Conservation (phyloP, 2,329 filamentous ascomycete genomes). For the Paraphoma sp. region DNA sequence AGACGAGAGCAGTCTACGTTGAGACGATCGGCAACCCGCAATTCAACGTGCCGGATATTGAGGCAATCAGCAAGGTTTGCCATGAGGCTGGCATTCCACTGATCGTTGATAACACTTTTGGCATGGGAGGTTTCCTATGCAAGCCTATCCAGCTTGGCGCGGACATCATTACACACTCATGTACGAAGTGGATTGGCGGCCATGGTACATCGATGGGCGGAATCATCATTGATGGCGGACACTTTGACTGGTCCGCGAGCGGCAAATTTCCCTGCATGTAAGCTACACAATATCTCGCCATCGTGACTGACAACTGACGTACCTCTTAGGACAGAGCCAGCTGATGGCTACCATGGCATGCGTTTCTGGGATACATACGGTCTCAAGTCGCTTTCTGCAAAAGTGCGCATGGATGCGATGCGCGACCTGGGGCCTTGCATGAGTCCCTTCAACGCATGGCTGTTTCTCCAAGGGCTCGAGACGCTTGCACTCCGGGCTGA, state of each 20-base stretch:
- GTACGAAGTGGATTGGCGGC: constrained; percentile 42
- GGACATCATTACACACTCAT: constrained; percentile 32
- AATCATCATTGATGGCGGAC: constrained; percentile 33
- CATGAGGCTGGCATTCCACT: constrained; percentile 29
- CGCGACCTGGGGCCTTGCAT: constrained; percentile 31
- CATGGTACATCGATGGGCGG: constrained; percentile 37
- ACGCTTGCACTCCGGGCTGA: constrained; percentile 30
- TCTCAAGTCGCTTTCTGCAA: constrained; percentile 20
- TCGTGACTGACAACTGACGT: neutral
- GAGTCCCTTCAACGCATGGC: constrained; percentile 29
- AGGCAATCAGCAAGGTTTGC: constrained; percentile 20
- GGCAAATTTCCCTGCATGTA: constrained; percentile 29
- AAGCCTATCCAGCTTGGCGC: constrained; percentile 30
- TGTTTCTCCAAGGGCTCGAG: constrained; percentile 33
- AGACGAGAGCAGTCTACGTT: constrained; percentile 26
- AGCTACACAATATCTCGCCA: neutral
- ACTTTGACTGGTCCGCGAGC: constrained; percentile 32
- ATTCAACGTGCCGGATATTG: constrained; percentile 29
- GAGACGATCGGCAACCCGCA: constrained; percentile 34
- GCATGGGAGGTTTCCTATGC: constrained; percentile 29
- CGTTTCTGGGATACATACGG: constrained; percentile 34
- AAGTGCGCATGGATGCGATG: constrained; percentile 33
- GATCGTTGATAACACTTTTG: constrained; percentile 37
- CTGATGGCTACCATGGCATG: constrained; percentile 32
- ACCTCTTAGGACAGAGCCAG: constrained; percentile 16